Percentiles rank a stretch among this genome's conserved stretches.
These are phyloP conservation scores for Fusarium sp. DNA, from an alignment of 2,329 filamentous ascomycete species.

Conservation along the genomic window DNA sequence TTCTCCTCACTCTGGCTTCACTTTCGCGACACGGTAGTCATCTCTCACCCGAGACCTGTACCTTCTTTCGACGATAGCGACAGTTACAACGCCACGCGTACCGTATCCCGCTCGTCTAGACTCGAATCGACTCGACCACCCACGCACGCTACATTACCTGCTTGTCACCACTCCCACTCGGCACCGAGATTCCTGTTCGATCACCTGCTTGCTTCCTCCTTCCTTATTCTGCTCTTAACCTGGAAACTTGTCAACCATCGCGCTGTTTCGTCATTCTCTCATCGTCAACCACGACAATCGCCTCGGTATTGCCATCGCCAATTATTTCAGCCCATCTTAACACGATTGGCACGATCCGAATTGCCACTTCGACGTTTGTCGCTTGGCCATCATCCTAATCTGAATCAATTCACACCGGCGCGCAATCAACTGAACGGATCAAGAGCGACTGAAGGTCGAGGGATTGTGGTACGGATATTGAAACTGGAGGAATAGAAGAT, in stretches of 20 bases:
- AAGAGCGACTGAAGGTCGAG: slow-evolving; percentile 24
- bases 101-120: slow-evolving; percentile 14
- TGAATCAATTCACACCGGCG: slow-evolving; percentile 11
- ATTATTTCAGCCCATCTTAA: not conserved
- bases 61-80: slow-evolving; percentile 24
- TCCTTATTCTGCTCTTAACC: slow-evolving; percentile 8
- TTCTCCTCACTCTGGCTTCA: slow-evolving; percentile 1
- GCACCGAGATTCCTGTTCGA: slow-evolving; percentile 16
- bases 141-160: slow-evolving; percentile 26
- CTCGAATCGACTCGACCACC: slow-evolving; percentile 23
- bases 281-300: slow-evolving; percentile 8
- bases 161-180: slow-evolving; percentile 19
- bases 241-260: slow-evolving; percentile 6
- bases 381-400: not conserved
- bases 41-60: not conserved
- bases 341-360: slow-evolving; percentile 14
- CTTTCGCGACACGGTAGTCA: slow-evolving; percentile 15
- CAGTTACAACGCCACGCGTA: slow-evolving; percentile 39
- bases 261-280: slow-evolving; percentile 13
- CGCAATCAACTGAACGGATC: slow-evolving; percentile 17
- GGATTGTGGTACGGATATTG: slow-evolving; percentile 10
- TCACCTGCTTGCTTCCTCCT: slow-evolving; percentile 16
- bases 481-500: slow-evolving; percentile 43
- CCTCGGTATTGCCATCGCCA: slow-evolving; percentile 3
- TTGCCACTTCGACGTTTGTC: slow-evolving; percentile 1